Base-by-base conservation (phyloP, 2,329 filamentous ascomycete genomes). In the Arthrobotrys sinensis region DNA sequence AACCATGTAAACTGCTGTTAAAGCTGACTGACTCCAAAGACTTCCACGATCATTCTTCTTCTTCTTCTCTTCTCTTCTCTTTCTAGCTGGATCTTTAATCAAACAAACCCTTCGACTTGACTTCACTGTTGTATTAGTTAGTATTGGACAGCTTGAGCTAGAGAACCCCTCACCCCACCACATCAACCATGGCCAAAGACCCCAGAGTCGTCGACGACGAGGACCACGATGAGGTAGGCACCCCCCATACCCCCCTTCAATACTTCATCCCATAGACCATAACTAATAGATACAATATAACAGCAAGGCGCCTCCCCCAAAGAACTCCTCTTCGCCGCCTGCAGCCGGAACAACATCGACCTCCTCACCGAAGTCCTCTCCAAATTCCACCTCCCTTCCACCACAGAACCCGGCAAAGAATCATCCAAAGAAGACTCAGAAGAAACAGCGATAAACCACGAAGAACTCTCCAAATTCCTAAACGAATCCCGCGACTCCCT, bases 311-410 rank as follows among this genome's bases (percentile, higher is more conserved):
- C 95, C 81, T 93, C 93, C 77, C 90, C 91, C 55, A 88, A 91
- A 84, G 95, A 98, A 86, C 89, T 93, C 83, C 89, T 98, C 82
- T 90, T 98, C 85, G 95, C 97, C 87, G 93, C 96, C 82, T 97
- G 93, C 86, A 93, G 95, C 79, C 90, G 94, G 83, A 95, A 98
- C 88, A 97, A 98, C 86, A 91, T 91, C 81, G 91, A 95, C 67
- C 90, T 98, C 78, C 90, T 98, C 71, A 86, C 89, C 82, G 91
- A 96, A 82, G 88, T 94, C 72, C 88, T 97, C 81, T 85, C 88
- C 32, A n/a, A 19, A n/a, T 53, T 53, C 52, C 1, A 55, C 3
- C 32, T 32, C 0, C 21, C 28, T n/a, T n/a, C n/a, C n/a, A n/a
- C n/a, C 64, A 36, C 19, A 38, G 14, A 36, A 6, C 12, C 50